Evolutionary conservation across 495 filamentous ascomycete genomes (phyloP).

Genomic region (Annulohypoxylon moriforme): DNA sequence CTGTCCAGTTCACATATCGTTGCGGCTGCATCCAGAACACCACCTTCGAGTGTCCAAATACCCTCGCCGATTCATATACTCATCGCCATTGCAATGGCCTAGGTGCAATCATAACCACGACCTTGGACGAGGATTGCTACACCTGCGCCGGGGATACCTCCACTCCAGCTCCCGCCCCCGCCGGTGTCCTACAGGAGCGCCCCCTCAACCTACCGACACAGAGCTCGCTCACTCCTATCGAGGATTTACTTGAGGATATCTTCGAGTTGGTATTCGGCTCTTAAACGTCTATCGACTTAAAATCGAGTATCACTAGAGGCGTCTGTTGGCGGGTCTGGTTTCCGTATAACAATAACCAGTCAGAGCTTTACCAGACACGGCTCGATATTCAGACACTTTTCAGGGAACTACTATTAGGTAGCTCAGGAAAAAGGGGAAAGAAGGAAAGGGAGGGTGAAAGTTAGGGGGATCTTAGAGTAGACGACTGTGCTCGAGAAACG

Average conservation of each 20-base stretch:
- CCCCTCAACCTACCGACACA: slow-evolving; percentile 3
- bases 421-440: too few species aligned
- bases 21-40: slow-evolving; percentile 40
- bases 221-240: neutral
- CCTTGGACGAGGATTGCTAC: slow-evolving; percentile 37
- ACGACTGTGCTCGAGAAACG: too few species aligned
- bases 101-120: neutral
- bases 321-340: too few species aligned
- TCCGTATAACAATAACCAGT: too few species aligned
- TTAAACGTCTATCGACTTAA: neutral
- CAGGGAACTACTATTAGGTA: too few species aligned
- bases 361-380: too few species aligned
- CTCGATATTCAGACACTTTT: too few species aligned
- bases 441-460: too few species aligned
- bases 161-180: neutral
- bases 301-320: neutral
- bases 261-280: neutral
- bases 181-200: slow-evolving; percentile 4
- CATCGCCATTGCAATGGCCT: slow-evolving; percentile 1
- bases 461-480: too few species aligned
- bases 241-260: neutral
- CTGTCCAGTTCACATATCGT: slow-evolving; percentile 36
- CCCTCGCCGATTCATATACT: neutral
- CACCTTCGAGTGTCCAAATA: slow-evolving; percentile 35
- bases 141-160: slow-evolving; percentile 25